These are phyloP conservation scores for Atractiella rhizophila DNA, from an alignment of 768 basidiomycete species.

Conservation along the genomic window DNA sequence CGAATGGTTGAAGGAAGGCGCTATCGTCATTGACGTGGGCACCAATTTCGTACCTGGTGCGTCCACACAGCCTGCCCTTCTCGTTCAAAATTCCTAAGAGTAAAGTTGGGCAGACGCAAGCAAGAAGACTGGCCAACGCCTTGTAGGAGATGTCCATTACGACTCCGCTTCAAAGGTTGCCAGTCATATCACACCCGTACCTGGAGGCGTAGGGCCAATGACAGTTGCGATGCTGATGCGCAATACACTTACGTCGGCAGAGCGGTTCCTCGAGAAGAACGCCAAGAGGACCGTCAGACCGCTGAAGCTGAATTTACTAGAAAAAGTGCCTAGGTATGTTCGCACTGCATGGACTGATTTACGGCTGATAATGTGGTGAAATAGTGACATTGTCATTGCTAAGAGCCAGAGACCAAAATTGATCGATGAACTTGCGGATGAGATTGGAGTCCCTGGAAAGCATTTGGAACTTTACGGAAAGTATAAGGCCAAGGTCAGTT, in stretches of 20 bases:
- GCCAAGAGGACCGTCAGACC: constrained; percentile 42
- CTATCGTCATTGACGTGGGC: constrained; percentile 88
- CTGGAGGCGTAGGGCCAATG: constrained; percentile 99
- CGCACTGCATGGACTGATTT: not conserved
- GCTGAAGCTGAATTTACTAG: constrained; percentile 47
- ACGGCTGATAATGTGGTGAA: not conserved
- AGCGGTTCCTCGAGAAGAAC: constrained; percentile 47
- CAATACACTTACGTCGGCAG: constrained; percentile 65
- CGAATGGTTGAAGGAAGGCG: constrained; percentile 82
- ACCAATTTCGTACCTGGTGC: constrained; percentile 82
- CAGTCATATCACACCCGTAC: constrained; percentile 83
- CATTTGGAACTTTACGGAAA: constrained; percentile 85
- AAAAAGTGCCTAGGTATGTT: constrained; percentile 48
- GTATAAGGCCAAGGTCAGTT: constrained; percentile 91
- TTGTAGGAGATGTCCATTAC: constrained; percentile 89
- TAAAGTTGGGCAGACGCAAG: constrained; percentile 34
- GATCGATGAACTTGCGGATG: constrained; percentile 51
- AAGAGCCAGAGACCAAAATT: constrained; percentile 84
- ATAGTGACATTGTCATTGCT: constrained; percentile 74
- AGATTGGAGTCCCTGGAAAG: constrained; percentile 60
- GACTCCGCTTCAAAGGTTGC: constrained; percentile 49
- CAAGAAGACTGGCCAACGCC: constrained; percentile 81
- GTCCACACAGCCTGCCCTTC: constrained; percentile 2
- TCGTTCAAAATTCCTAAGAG: not conserved
- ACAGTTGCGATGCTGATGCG: constrained; percentile 95